Base-by-base conservation (phyloP, 495 filamentous ascomycete genomes). In the Daldinia vernicosa region DNA sequence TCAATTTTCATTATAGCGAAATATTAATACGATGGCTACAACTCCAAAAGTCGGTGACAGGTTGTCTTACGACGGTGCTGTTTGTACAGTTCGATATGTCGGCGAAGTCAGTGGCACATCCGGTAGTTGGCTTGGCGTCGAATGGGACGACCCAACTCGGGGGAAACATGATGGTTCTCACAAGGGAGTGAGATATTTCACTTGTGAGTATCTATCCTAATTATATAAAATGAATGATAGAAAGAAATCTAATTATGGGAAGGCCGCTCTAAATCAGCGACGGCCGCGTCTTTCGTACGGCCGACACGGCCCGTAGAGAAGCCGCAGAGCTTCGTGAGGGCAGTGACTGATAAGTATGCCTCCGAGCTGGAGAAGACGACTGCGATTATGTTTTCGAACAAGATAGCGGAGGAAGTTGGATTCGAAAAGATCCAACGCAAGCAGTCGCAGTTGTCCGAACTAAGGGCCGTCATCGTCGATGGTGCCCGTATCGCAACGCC, bases 331-430 rank as follows among this genome's bases (percentile, higher is more conserved):
- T 96, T 98, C 75, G 78, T 97, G 8, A 87, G 93, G 71, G 96
- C 92, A 4, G 78, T 99, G 64, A 85, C 84, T 60, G 83, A 89
- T 65, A 98, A 97, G 80, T 99, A 99, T 78, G 90, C 89, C 7
- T 85, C 87, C 24, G 87, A 89, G 47, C 76, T 78, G 39, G 73
- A 75, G 40, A 76, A 78, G 4, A 71, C 68, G 15, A 73, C 81
- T 50, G 82, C 84, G 58, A 92, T 97, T 61, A 74, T 85, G 30
- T 90, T 98, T 70, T 93, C 91, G 53, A 89, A 77, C 19, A 99
- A 99, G 78, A 86, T 95, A 26, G 94, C 92, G 22, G 92, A 99
- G 80, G 96, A 98, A 81, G 88, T 99, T 24, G 95, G 95, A 47
- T 98, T 98, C 76, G 94, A 96, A 60, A 97, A 97, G 83, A 94